Percentiles rank a stretch among this genome's conserved stretches.
Conservation (phyloP, 495 filamentous ascomycete species). For the Tetracladium setigerum region DNA sequence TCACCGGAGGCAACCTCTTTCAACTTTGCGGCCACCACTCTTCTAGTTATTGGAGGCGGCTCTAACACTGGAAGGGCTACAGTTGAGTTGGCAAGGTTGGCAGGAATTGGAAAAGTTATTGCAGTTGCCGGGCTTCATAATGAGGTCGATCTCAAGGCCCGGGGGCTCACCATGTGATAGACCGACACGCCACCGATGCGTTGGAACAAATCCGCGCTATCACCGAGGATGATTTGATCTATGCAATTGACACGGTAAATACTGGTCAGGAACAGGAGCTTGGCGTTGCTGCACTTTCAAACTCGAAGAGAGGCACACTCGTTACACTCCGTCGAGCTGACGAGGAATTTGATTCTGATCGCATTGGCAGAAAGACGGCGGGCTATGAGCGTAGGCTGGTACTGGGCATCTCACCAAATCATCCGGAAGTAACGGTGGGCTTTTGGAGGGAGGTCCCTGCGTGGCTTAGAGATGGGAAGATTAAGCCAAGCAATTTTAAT, state of each 20-base stretch:
- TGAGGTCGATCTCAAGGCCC: conserved; percentile 3
- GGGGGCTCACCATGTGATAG: background rate
- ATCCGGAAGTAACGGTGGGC: background rate
- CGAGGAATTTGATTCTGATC: conserved; percentile 1
- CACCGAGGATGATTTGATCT: conserved; percentile 2
- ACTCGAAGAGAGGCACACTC: conserved; percentile 4
- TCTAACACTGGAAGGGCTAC: conserved; percentile 1
- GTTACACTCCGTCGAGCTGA: conserved; percentile 5
- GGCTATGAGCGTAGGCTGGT: conserved; percentile 1
- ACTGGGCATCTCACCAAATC: background rate
- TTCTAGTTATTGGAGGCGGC: conserved; percentile 3
- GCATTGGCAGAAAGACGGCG: background rate
- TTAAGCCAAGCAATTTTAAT: conserved; percentile 1
- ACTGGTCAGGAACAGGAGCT: background rate
- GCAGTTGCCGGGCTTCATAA: background rate
- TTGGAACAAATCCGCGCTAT: background rate
- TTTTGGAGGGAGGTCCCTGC: conserved; percentile 3
- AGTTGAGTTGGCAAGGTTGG: conserved; percentile 2
- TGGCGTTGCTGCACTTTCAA: conserved; percentile 4
- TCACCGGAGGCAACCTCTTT: background rate
- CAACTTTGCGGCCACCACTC: conserved; percentile 1
- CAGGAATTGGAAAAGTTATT: background rate
- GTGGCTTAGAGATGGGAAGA: conserved; percentile 4
- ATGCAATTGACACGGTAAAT: conserved; percentile 4
- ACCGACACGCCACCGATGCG: background rate